A percentile compares a stretch with the other conserved stretches of the same genome.
Conservation (phyloP, 2,329 filamentous ascomycete genomes). For the Aspergillus chevalieri region DNA sequence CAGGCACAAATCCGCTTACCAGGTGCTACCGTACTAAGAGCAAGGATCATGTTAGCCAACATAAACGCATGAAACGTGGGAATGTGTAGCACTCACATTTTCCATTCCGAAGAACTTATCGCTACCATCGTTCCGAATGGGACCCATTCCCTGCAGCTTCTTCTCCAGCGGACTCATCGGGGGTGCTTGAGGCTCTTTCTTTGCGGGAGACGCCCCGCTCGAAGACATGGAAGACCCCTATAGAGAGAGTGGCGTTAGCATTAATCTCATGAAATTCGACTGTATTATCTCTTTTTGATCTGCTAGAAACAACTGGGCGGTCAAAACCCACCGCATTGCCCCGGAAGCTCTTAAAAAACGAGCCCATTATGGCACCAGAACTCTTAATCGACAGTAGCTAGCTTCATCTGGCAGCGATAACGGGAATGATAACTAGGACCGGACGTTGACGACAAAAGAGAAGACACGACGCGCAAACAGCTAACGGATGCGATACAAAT, state of each 20-base stretch:
- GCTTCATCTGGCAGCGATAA: conserved; percentile 22
- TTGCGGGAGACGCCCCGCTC: conserved; percentile 43
- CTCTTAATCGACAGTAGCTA: conserved; percentile 15
- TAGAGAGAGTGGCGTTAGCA: conserved; percentile 13
- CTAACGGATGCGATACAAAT: neutral
- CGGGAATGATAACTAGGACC: conserved; percentile 1
- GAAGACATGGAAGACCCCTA: conserved; percentile 46
- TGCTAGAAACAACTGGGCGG: conserved; percentile 2
- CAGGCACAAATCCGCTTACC: conserved; percentile 53
- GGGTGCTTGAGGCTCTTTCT: conserved; percentile 55
- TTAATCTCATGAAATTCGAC: neutral
- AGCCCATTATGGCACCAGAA: conserved; percentile 32
- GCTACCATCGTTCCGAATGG: conserved; percentile 77
- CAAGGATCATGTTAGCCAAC: conserved; percentile 14
- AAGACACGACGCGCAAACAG: neutral
- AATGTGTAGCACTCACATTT: conserved; percentile 62
- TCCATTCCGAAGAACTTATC: conserved; percentile 98
- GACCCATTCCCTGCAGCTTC: conserved; percentile 75
- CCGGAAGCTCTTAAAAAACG: conserved; percentile 36
- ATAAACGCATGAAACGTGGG: neutral
- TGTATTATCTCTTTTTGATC: neutral
- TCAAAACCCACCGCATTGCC: conserved; percentile 30
- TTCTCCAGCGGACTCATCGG: conserved; percentile 59
- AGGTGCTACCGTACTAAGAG: conserved; percentile 87
- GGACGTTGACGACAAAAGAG: neutral